Evolutionary conservation across 768 basidiomycete species (phyloP).

Genomic region (Pleurotus djamor): DNA sequence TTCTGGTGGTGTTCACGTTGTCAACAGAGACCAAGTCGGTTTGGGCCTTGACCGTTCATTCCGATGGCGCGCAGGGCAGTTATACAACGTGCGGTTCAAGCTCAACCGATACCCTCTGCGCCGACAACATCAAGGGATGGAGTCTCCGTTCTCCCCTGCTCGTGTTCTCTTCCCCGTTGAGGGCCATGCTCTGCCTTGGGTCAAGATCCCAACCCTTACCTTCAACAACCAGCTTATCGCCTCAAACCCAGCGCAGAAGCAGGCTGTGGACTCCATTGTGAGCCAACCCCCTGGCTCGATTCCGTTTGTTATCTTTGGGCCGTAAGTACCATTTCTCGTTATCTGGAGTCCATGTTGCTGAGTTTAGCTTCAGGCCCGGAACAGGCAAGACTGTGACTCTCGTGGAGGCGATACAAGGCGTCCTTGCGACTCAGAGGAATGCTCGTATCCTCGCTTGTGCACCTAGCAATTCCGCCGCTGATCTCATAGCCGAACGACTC

Average conservation of each 20-base stretch:
- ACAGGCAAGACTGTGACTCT: constrained; percentile 72
- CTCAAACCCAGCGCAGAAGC: constrained; percentile 43
- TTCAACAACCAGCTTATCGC: constrained; percentile 41
- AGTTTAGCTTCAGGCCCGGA: constrained; percentile 40
- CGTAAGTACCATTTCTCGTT: constrained; percentile 35
- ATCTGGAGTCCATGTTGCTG: constrained; percentile 13
- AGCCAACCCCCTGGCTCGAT: constrained; percentile 38
- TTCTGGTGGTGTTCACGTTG: constrained; percentile 48
- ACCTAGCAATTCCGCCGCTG: constrained; percentile 66
- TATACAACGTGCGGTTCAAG: constrained; percentile 54
- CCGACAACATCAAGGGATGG: constrained; percentile 59
- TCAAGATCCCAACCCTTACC: constrained; percentile 16
- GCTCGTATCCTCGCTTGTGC: constrained; percentile 58
- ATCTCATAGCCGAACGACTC: constrained; percentile 51
- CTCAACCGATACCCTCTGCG: constrained; percentile 54
- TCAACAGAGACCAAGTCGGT: constrained; percentile 37
- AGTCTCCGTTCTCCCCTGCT: constrained; percentile 38
- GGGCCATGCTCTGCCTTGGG: constrained; percentile 20
- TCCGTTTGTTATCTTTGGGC: constrained; percentile 63
- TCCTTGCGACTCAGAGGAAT: constrained; percentile 32
- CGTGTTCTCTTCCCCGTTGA: constrained; percentile 49
- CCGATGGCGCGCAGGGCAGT: constrained; percentile 31
- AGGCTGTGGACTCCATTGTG: constrained; percentile 47
- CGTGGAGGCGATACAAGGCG: constrained; percentile 56
- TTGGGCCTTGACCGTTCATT: constrained; percentile 47